Conservation (phyloP, 106 monocot species). For the Dendrobium nobile region DNA sequence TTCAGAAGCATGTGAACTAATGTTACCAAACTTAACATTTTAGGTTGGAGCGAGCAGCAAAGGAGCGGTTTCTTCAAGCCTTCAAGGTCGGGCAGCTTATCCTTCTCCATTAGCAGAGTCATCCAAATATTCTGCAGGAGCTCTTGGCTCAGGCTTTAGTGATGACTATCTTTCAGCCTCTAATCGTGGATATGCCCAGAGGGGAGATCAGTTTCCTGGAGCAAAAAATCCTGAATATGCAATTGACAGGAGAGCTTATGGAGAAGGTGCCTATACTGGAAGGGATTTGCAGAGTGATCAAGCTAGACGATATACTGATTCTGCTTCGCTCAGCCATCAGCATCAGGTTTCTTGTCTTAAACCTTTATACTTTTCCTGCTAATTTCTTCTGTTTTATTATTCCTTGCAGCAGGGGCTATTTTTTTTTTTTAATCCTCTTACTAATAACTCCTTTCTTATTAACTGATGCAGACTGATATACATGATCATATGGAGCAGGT, state of each 20-base stretch:
- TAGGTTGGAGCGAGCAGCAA: constrained; percentile 51
- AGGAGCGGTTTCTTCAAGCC: constrained; percentile 34
- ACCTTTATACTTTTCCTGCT: not conserved
- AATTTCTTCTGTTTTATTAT: not conserved
- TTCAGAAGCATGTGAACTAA: not conserved
- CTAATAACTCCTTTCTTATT: constrained; percentile 1
- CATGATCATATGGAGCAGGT: constrained; percentile 70
- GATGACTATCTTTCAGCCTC: constrained; percentile 65
- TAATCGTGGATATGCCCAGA: constrained; percentile 49
- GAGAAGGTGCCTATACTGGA: constrained; percentile 46
- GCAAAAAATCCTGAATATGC: constrained; percentile 46
- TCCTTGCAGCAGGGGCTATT: not conserved
- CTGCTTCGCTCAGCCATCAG: constrained; percentile 38
- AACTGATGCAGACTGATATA: constrained; percentile 32
- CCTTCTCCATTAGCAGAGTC: constrained; percentile 39
- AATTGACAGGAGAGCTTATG: constrained; percentile 63
- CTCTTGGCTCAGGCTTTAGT: constrained; percentile 43
- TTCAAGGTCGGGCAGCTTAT: constrained; percentile 41
- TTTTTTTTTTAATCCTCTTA: not conserved
- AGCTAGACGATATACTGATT: constrained; percentile 60
- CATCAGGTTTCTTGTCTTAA: constrained; percentile 31
- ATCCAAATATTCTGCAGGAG: constrained; percentile 57
- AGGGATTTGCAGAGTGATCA: constrained; percentile 62
- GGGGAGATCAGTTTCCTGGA: constrained; percentile 49
- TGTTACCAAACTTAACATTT: not conserved